Evolutionary conservation across 495 filamentous ascomycete species (phyloP).

Genomic region (Amniculicola lignicola): DNA sequence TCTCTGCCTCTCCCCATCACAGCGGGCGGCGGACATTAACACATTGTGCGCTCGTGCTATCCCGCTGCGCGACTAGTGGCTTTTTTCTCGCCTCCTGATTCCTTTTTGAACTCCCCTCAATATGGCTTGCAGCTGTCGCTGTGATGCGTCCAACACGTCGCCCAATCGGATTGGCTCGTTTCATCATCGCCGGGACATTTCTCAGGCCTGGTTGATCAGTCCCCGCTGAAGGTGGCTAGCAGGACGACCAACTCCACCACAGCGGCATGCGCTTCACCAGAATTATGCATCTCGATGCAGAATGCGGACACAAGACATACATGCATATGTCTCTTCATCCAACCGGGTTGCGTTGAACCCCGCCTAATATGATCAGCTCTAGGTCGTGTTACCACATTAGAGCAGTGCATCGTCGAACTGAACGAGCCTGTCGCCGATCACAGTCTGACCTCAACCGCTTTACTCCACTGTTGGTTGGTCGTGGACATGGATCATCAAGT

Average conservation of each 20-base stretch:
- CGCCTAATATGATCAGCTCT: too few relatives aligned
- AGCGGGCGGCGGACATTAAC: too few relatives aligned
- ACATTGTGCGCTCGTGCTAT: too few relatives aligned
- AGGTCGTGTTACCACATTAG: too few relatives aligned
- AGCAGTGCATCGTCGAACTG: too few relatives aligned
- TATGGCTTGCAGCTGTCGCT: not conserved
- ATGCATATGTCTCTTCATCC: not conserved
- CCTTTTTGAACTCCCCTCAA: not conserved
- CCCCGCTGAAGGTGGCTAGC: not conserved
- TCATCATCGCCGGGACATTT: not conserved
- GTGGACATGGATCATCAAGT: too few relatives aligned
- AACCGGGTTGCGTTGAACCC: not conserved
- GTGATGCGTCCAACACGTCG: not conserved
- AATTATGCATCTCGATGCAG: not conserved
- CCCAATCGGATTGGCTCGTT: not conserved
- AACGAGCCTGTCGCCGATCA: too few relatives aligned
- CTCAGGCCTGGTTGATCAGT: not conserved
- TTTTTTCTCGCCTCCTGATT: too few relatives aligned
- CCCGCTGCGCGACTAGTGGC: too few relatives aligned
- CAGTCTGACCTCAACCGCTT: too few relatives aligned
- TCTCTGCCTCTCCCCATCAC: too few relatives aligned
- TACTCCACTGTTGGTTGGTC: too few relatives aligned
- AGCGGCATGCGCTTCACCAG: not conserved
- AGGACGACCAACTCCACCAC: not conserved
- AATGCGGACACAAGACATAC: not conserved